Conservation (phyloP, 2,329 filamentous ascomycete genomes). For the Cercospora citrullina region DNA sequence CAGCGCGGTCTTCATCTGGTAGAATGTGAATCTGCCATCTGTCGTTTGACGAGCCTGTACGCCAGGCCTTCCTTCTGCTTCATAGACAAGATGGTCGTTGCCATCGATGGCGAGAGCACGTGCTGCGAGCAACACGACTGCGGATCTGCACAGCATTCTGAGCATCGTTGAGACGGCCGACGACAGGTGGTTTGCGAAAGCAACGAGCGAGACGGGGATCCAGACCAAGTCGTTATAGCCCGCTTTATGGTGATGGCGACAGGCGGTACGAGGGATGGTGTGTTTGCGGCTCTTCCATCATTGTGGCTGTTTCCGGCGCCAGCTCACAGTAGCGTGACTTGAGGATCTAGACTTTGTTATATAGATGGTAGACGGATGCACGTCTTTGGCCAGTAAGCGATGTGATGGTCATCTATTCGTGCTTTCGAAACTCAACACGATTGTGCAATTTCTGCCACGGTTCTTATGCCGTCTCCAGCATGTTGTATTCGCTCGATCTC, state of each 20-base stretch:
- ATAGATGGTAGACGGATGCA: not conserved
- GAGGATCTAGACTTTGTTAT: not conserved
- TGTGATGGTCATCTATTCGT: not conserved
- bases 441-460: not conserved
- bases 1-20: conserved; percentile 16
- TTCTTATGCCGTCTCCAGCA: not conserved
- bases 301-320: not conserved
- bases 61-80: conserved; percentile 4
- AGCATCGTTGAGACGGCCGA: not conserved
- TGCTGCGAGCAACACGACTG: not conserved
- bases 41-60: conserved; percentile 4
- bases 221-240: not conserved
- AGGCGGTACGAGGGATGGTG: not conserved
- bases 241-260: not conserved
- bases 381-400: not conserved
- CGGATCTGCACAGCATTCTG: not conserved
- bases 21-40: conserved; percentile 20
- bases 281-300: not conserved
- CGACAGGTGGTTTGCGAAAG: not conserved
- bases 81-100: not conserved
- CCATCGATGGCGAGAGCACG: not conserved
- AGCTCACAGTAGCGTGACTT: not conserved
- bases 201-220: not conserved
- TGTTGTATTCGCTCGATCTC: not conserved
- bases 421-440: not conserved